These are phyloP conservation scores for Albifimbria verrucaria DNA, from an alignment of 2,329 filamentous ascomycete species.

Conservation along the genomic window DNA sequence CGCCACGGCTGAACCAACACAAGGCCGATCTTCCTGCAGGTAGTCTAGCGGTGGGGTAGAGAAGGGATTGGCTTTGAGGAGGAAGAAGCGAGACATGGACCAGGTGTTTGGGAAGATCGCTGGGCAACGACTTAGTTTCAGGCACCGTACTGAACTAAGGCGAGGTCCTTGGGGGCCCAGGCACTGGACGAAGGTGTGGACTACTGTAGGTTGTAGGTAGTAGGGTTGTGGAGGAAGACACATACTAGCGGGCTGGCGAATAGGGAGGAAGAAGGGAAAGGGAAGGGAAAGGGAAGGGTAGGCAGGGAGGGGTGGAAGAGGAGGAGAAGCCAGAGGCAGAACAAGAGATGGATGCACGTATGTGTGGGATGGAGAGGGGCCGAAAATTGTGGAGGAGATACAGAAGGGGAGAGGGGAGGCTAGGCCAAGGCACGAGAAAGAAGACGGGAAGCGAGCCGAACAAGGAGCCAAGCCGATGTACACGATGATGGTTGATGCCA, in stretches of 20 bases:
- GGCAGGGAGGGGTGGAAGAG: no score
- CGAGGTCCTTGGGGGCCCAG: background rate
- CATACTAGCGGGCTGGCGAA: no score
- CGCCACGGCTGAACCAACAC: background rate
- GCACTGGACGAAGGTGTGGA: background rate
- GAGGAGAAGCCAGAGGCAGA: no score
- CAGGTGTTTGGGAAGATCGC: background rate
- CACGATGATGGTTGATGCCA: background rate
- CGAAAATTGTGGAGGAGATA: background rate
- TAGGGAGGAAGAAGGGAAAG: no score
- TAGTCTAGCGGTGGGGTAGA: no score
- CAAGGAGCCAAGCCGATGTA: background rate
- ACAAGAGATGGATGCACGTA: no score
- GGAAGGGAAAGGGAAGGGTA: no score
- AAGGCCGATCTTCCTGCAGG: background rate
- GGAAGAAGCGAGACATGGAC: no score
- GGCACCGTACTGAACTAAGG: background rate
- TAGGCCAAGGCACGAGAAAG: background rate
- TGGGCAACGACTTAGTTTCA: background rate
- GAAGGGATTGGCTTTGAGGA: background rate
- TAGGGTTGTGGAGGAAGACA: no score
- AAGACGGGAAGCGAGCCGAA: conserved; percentile 1
- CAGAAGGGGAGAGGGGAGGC: background rate
- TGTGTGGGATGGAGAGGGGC: no score
- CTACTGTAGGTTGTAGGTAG: no score